These are phyloP conservation scores for Podospora fimiseda DNA, from an alignment of 495 filamentous ascomycete genomes.

Conservation along the genomic window DNA sequence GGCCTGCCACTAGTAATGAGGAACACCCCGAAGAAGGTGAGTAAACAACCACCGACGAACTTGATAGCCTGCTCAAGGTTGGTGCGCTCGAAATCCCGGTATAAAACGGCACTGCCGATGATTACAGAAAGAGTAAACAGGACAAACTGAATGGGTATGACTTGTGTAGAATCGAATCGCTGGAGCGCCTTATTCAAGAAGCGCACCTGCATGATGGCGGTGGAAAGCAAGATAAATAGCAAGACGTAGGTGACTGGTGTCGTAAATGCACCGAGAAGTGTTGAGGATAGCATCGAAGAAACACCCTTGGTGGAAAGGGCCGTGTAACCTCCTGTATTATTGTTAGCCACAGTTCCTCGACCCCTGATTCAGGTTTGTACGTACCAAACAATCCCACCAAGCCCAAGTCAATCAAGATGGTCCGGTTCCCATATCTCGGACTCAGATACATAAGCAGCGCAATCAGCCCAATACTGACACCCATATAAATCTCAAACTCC, in stretches of 20 bases:
- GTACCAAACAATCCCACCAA: constrained; percentile 87
- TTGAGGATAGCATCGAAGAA: constrained; percentile 86
- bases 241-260: constrained; percentile 89
- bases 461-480: constrained; percentile 66
- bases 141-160: constrained; percentile 96
- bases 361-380: constrained; percentile 18
- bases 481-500: constrained; percentile 89
- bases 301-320: constrained; percentile 94
- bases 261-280: constrained; percentile 75
- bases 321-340: constrained; percentile 72
- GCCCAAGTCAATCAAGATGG: constrained; percentile 89
- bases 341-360: neutral
- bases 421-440: constrained; percentile 67
- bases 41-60: constrained; percentile 78
- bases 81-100: constrained; percentile 86
- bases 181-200: constrained; percentile 94
- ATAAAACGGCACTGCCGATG: constrained; percentile 84
- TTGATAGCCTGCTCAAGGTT: constrained; percentile 62
- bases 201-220: constrained; percentile 89
- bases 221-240: constrained; percentile 65
- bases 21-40: constrained; percentile 93
- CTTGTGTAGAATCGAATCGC: constrained; percentile 92
- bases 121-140: constrained; percentile 94
- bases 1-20: constrained; percentile 72
- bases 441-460: constrained; percentile 73